Conservation (phyloP, 2,329 filamentous ascomycete species). For the Periconia sp. region DNA sequence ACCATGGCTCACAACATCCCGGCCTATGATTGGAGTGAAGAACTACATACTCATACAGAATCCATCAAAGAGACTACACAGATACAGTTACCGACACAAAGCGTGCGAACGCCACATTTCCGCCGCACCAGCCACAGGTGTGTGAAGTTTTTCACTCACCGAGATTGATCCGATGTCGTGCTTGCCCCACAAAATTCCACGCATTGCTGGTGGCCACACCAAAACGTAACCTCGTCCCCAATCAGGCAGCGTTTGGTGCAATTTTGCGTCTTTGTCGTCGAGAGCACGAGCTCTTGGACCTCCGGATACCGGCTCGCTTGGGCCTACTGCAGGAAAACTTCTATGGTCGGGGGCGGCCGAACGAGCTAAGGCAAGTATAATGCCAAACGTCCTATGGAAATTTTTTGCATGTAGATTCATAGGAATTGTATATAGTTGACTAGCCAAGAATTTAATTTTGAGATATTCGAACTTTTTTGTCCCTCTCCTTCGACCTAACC, state of each 20-base stretch:
- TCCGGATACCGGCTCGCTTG: too few relatives aligned
- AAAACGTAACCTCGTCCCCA: not conserved
- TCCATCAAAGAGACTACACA: too few relatives aligned
- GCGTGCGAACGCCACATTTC: too few relatives aligned
- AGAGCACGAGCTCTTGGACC: not conserved
- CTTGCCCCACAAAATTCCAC: conserved; percentile 4
- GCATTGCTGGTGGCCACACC: not conserved
- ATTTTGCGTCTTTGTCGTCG: not conserved
- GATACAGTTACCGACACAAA: too few relatives aligned
- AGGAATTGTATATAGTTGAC: not conserved
- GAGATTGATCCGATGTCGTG: not conserved
- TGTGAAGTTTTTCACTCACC: too few relatives aligned
- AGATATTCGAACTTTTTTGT: not conserved
- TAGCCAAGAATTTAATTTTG: not conserved
- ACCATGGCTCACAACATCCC: too few relatives aligned
- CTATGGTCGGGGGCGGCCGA: too few relatives aligned
- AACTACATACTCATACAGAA: too few relatives aligned
- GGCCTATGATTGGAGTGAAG: too few relatives aligned
- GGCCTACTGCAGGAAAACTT: too few relatives aligned
- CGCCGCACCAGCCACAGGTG: too few relatives aligned
- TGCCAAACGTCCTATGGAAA: not conserved
- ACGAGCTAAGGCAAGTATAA: not conserved
- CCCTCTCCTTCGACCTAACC: not conserved
- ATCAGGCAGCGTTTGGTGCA: not conserved
- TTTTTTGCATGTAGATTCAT: not conserved